These are phyloP conservation scores for Pleurotus salmoneostramineus DNA, from an alignment of 768 basidiomycete genomes.

Conservation along the genomic window DNA sequence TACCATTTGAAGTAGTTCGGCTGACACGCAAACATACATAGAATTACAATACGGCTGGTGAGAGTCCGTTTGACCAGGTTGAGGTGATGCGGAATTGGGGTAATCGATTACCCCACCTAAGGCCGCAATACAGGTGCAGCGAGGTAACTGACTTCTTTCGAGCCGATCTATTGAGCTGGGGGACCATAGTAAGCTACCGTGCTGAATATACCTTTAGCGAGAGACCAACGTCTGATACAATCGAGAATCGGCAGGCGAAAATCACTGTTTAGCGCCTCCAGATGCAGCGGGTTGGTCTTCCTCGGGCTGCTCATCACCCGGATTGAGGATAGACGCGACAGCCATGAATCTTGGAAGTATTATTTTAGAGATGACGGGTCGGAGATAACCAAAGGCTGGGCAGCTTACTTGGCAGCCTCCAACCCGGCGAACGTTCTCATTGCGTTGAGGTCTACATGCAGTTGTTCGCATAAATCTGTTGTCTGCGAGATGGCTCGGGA, in stretches of 20 bases:
- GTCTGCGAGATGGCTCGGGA: conserved; percentile 67
- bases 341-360: conserved; percentile 43
- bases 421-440: conserved; percentile 78
- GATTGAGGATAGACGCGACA: conserved; percentile 37
- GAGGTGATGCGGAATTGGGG: background rate
- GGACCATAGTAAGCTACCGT: background rate
- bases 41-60: background rate
- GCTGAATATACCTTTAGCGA: too few relatives aligned
- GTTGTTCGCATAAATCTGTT: conserved; percentile 71
- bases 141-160: background rate
- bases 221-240: background rate
- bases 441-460: conserved; percentile 71
- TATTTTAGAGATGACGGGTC: background rate
- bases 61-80: background rate
- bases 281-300: background rate
- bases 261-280: background rate
- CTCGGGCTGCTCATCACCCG: conserved; percentile 17
- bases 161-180: background rate
- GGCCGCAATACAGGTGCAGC: background rate
- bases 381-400: background rate
- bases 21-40: background rate
- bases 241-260: background rate
- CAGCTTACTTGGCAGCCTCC: conserved; percentile 76
- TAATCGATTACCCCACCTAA: background rate
- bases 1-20: background rate